These are phyloP conservation scores for Huntiella savannae DNA, from an alignment of 2,329 filamentous ascomycete species.

Conservation along the genomic window DNA sequence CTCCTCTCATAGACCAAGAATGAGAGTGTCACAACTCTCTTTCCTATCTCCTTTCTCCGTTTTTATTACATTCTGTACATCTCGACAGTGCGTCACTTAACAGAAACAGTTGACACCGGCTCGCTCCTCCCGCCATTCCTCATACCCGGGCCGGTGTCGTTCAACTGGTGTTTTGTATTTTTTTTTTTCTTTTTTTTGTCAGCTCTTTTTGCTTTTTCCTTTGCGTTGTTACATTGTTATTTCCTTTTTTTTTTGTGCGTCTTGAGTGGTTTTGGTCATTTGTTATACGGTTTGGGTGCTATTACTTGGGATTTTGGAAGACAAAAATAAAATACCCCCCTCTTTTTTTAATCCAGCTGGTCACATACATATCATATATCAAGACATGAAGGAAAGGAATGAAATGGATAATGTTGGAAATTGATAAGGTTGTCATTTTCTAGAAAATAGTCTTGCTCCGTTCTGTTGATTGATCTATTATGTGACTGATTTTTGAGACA, in stretches of 20 bases:
- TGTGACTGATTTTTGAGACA: too few species aligned
- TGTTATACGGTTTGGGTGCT: not conserved
- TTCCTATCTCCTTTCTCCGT: not conserved
- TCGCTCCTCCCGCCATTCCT: not conserved
- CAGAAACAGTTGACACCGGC: not conserved
- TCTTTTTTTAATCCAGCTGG: not conserved
- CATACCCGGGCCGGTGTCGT: not conserved
- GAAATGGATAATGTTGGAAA: too few species aligned
- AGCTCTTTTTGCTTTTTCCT: not conserved
- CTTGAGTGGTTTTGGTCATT: not conserved
- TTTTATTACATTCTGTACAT: not conserved
- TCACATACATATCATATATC: too few species aligned
- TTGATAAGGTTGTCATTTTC: too few species aligned
- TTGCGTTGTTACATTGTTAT: not conserved
- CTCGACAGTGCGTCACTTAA: not conserved
- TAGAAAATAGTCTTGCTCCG: too few species aligned
- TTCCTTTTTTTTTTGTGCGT: not conserved
- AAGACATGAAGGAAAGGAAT: too few species aligned
- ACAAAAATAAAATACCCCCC: conserved; percentile 2
- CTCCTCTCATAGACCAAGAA: too few species aligned
- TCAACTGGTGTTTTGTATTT: not conserved
- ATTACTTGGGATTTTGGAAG: not conserved
- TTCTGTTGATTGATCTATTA: too few species aligned
- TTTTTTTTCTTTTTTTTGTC: not conserved
- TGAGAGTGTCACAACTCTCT: not conserved